Percentiles rank a stretch among this genome's conserved stretches.
Conservation (phyloP, 176 grass and related monocot genomes). For the Themeda triandra region DNA sequence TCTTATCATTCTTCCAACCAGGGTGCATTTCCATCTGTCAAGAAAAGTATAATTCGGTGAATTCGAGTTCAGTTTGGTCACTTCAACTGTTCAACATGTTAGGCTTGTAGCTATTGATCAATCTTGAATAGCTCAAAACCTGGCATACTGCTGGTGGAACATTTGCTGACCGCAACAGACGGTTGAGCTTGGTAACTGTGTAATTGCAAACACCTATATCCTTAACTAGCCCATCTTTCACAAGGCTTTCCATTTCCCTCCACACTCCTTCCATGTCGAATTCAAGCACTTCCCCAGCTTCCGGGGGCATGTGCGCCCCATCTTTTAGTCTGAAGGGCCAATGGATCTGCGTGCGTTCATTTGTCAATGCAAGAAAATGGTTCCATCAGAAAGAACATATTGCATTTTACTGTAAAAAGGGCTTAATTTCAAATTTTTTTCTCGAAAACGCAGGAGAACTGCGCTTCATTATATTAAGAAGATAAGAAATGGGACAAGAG, state of each 20-base stretch:
- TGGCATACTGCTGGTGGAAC: conserved; percentile 68
- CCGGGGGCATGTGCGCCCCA: conserved; percentile 51
- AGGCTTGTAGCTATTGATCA: neutral
- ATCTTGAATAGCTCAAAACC: conserved; percentile 29
- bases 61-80: neutral
- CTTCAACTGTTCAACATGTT: neutral
- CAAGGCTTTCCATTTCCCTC: conserved; percentile 73
- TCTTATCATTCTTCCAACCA: conserved; percentile 84
- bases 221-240: conserved; percentile 62
- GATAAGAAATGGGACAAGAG: too few relatives aligned
- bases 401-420: neutral
- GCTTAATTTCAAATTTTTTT: neutral
- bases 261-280: conserved; percentile 88
- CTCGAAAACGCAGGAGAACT: too few relatives aligned
- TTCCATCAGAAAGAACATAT: neutral
- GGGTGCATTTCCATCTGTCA: conserved; percentile 83
- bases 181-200: conserved; percentile 63
- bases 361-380: neutral
- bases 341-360: conserved; percentile 52
- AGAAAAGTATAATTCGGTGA: neutral
- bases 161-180: conserved; percentile 41
- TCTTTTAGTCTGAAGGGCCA: conserved; percentile 79
- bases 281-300: conserved; percentile 61
- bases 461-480: too few relatives aligned
- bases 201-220: conserved; percentile 68